Conservation (phyloP, 2,329 filamentous ascomycete genomes). For the Trichoderma atroviride region DNA sequence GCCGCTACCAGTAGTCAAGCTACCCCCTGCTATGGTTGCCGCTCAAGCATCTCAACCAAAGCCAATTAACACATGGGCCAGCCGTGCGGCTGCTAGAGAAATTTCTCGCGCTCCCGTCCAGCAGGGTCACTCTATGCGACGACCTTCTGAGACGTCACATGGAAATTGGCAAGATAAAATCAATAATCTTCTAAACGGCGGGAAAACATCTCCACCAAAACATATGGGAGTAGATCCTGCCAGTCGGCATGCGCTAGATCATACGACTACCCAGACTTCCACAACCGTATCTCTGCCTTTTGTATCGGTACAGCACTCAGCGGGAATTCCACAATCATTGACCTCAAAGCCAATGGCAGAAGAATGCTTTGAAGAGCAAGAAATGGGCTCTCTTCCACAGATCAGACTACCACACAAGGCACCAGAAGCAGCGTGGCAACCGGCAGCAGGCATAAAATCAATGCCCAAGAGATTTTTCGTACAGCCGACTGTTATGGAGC, state of each 20-base stretch:
- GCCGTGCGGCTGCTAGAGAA: slow-evolving; percentile 40
- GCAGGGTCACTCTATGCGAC: slow-evolving; percentile 28
- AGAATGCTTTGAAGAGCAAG: slow-evolving; percentile 79
- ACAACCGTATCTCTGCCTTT: slow-evolving; percentile 72
- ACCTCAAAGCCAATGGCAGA: slow-evolving; percentile 72
- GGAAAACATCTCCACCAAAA: slow-evolving; percentile 61
- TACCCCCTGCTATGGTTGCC: slow-evolving; percentile 61
- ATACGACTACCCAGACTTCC: slow-evolving; percentile 49
- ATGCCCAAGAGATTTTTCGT: slow-evolving; percentile 56
- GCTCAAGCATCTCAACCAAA: slow-evolving; percentile 34
- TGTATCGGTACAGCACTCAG: slow-evolving; percentile 32
- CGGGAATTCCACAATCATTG: slow-evolving; percentile 48
- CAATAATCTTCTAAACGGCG: slow-evolving; percentile 73
- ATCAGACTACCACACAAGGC: slow-evolving; percentile 67
- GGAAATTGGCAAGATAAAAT: slow-evolving; percentile 79
- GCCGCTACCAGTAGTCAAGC: slow-evolving; percentile 74
- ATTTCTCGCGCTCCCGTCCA: slow-evolving; percentile 32
- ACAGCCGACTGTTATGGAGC: slow-evolving; percentile 41
- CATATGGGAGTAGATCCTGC: slow-evolving; percentile 67
- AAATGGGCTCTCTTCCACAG: slow-evolving; percentile 75
- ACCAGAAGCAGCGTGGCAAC: slow-evolving; percentile 65
- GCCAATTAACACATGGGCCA: slow-evolving; percentile 42
- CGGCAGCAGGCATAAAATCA: slow-evolving; percentile 57
- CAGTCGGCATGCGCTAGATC: slow-evolving; percentile 67
- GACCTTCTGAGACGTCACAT: slow-evolving; percentile 43